phyloP scores from a whole-genome alignment of 2,329 filamentous ascomycete genomes.

The Aspergillus fumigatiaffinis region DNA sequence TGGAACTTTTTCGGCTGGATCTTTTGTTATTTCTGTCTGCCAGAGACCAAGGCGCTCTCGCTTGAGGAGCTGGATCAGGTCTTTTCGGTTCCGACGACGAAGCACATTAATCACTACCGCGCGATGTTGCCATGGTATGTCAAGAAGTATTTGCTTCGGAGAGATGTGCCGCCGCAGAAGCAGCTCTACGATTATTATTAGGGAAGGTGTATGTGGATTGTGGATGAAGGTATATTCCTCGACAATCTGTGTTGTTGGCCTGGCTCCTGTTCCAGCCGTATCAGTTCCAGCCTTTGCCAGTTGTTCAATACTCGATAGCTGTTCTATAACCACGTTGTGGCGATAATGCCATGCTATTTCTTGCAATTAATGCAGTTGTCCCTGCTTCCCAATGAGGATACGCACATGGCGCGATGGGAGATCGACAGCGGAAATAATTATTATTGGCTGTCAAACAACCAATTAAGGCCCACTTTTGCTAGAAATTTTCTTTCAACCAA shows the following conservation, averaged over 20 bases:
- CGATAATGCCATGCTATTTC: no score
- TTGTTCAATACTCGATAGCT: neutral
- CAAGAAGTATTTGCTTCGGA: constrained; percentile 23
- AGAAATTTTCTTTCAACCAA: neutral
- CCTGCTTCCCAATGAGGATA: neutral
- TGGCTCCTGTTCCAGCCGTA: no score
- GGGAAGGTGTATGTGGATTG: neutral
- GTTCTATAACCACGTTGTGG: neutral
- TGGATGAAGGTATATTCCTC: neutral
- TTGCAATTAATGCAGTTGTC: no score
- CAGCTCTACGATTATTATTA: constrained; percentile 24
- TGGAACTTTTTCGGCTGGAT: constrained; percentile 54
- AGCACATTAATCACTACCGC: constrained; percentile 30
- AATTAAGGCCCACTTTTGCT: neutral
- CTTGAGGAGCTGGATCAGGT: constrained; percentile 50
- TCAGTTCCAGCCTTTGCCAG: no score
- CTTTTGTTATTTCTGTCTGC: constrained; percentile 50
- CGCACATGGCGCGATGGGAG: neutral
- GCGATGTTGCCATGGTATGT: constrained; percentile 29
- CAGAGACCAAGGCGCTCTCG: constrained; percentile 47
- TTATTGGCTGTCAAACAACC: neutral
- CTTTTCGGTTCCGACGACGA: constrained; percentile 49
- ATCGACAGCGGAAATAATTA: neutral
- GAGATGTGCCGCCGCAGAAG: constrained; percentile 25
- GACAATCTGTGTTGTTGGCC: neutral